Evolutionary conservation across 2,329 filamentous ascomycete species (phyloP), one percentile per base, ranked within the genome.

Genomic region (Fusarium chlamydosporum): DNA sequence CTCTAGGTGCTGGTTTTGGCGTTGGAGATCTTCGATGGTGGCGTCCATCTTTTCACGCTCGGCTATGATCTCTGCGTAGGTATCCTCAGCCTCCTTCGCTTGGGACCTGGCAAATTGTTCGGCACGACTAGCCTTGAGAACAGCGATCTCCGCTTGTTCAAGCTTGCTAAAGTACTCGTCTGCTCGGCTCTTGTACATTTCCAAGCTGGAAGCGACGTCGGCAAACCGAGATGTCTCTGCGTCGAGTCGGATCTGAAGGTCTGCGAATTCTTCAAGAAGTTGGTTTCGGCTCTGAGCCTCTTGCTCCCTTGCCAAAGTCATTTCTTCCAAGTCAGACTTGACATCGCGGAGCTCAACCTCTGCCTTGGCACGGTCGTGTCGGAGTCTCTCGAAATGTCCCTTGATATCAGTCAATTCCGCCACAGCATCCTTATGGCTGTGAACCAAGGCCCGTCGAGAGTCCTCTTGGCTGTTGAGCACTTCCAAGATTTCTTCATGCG

Each of bases 81-180:
- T 94, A 61, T 98, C 94, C 76, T 98, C 96, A 0, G 94, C 92
- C 80, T 99, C 95, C 74, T 89, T 91, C 11, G 93, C 92, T 77
- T 97, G 95, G 1, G 92, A 86, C 79, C 93, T 96, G 58, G 95
- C 95, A 77, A 98, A 97, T 73, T 97, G 93, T 79, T 98, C 95
- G 0, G 96, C 95, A 26, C 95, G 89, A 63, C 88, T 91, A 16
- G 95, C 95, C 79, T 97, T 97, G 68, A 99, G 87, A 18, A 98
- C 94, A 1, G 94, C 90, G 70, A 98, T 96, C 79, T 99, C 95
- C 16, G 96, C 96, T 77, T 98, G 95, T 79, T 99, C 95, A 20
- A 99, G 88, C 80, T 97, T 97, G 83, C 89, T 92, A 81, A 97
- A 99, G 80, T 99, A 98, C 77, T 98, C 95, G 76, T 98, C 94